Evolutionary conservation across 352 stramenopile species (phyloP).

Genomic region (Pythium aquatile): DNA sequence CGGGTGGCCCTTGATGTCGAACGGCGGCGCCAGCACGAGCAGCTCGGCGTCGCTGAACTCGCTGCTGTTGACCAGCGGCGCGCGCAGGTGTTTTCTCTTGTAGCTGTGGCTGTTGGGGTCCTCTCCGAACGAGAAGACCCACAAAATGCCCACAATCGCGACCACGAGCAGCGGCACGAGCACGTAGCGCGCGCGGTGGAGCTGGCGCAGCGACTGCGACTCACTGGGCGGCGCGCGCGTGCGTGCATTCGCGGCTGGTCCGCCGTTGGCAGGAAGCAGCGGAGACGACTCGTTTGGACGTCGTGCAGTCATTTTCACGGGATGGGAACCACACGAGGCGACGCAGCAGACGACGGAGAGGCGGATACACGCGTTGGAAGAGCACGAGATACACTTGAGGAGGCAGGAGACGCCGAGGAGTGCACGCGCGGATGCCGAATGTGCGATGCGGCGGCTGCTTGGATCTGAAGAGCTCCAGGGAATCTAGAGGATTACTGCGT

Average conservation of each 20-base stretch:
- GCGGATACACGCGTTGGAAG: background rate
- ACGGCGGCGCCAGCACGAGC: slow-evolving; percentile 57
- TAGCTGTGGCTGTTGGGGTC: slow-evolving; percentile 25
- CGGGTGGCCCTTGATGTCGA: slow-evolving; percentile 48
- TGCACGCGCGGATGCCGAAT: background rate
- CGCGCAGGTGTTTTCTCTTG: slow-evolving; percentile 13
- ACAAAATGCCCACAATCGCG: slow-evolving; percentile 45
- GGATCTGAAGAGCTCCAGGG: slow-evolving; percentile 8
- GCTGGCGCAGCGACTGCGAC: slow-evolving; percentile 17
- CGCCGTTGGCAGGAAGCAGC: slow-evolving; percentile 34
- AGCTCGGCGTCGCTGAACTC: slow-evolving; percentile 42
- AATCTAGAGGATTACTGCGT: background rate
- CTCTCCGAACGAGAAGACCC: slow-evolving; percentile 33
- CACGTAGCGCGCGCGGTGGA: slow-evolving; percentile 52
- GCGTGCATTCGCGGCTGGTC: slow-evolving; percentile 6
- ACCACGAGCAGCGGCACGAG: slow-evolving; percentile 53
- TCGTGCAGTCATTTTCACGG: slow-evolving; percentile 9
- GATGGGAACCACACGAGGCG: background rate
- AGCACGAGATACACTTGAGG: background rate
- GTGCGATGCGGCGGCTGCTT: slow-evolving; percentile 14
- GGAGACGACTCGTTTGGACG: slow-evolving; percentile 51
- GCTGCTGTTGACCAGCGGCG: slow-evolving; percentile 18
- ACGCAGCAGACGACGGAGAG: slow-evolving; percentile 4
- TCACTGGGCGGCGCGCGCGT: slow-evolving; percentile 1
- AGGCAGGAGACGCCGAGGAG: background rate